These are phyloP conservation scores for Oryza glaberrima DNA, from an alignment of 176 grass and related monocot genomes.

Conservation along the genomic window DNA sequence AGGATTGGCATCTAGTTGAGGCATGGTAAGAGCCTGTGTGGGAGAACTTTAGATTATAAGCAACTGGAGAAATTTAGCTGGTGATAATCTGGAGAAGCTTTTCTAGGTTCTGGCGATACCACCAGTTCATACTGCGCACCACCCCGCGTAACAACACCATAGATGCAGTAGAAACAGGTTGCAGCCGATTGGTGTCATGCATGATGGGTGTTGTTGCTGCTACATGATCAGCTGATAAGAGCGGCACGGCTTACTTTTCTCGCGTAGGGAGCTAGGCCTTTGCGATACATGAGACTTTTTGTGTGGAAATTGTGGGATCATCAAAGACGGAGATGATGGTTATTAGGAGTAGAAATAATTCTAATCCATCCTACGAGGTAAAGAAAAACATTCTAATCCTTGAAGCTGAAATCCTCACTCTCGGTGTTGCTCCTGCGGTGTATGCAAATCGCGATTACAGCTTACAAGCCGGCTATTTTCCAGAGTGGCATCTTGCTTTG, in stretches of 20 bases:
- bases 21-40: too few species aligned
- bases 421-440: too few species aligned
- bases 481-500: neutral
- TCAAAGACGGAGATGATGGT: neutral
- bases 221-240: neutral
- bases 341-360: neutral
- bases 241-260: neutral
- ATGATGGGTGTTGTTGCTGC: neutral
- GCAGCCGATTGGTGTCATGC: neutral
- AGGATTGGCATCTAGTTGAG: too few species aligned
- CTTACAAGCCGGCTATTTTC: neutral
- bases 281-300: conserved; percentile 9
- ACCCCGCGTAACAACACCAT: too few species aligned
- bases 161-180: neutral
- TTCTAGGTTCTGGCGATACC: too few species aligned
- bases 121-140: too few species aligned
- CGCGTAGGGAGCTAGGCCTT: neutral
- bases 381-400: neutral
- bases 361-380: neutral
- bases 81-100: too few species aligned
- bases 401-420: too few species aligned
- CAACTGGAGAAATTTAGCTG: too few species aligned
- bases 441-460: too few species aligned
- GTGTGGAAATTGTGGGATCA: neutral
- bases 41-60: too few species aligned